Evolutionary conservation across 345 rosid species (phyloP).

Genomic region (Lenwebbia sp.): DNA sequence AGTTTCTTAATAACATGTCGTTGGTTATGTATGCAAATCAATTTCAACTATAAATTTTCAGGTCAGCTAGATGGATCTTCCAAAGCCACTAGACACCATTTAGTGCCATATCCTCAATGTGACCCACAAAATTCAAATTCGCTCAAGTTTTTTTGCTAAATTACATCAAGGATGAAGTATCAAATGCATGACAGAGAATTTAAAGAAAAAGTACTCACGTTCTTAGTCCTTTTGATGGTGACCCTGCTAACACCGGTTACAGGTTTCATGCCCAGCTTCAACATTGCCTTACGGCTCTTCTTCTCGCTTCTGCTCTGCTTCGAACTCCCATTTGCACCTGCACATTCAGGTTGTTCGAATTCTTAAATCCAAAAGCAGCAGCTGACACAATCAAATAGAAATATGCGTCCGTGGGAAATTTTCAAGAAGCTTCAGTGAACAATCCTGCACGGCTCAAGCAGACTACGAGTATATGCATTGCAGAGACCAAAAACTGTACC

Average conservation of each 20-base stretch:
- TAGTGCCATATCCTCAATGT: background rate
- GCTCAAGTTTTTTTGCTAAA: background rate
- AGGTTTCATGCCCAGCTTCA: slow-evolving; percentile 86
- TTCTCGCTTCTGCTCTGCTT: slow-evolving; percentile 90
- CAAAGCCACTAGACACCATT: background rate
- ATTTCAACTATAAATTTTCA: background rate
- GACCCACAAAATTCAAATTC: background rate
- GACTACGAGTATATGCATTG: background rate
- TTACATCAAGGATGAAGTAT: background rate
- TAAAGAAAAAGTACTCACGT: slow-evolving; percentile 16
- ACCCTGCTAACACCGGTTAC: slow-evolving; percentile 69
- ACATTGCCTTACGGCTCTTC: slow-evolving; percentile 83
- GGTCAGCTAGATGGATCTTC: background rate
- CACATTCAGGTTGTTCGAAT: background rate
- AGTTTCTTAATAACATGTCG: background rate
- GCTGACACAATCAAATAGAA: background rate
- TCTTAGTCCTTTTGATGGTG: slow-evolving; percentile 81
- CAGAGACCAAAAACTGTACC: background rate
- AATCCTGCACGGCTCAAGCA: background rate
- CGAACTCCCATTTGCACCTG: slow-evolving; percentile 59
- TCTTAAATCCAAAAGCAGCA: background rate
- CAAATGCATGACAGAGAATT: background rate
- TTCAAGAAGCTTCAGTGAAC: background rate
- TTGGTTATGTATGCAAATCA: background rate
- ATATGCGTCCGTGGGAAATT: background rate